Evolutionary conservation across 2,329 filamentous ascomycete genomes (phyloP).

Genomic region (Aspergillus udagawae): DNA sequence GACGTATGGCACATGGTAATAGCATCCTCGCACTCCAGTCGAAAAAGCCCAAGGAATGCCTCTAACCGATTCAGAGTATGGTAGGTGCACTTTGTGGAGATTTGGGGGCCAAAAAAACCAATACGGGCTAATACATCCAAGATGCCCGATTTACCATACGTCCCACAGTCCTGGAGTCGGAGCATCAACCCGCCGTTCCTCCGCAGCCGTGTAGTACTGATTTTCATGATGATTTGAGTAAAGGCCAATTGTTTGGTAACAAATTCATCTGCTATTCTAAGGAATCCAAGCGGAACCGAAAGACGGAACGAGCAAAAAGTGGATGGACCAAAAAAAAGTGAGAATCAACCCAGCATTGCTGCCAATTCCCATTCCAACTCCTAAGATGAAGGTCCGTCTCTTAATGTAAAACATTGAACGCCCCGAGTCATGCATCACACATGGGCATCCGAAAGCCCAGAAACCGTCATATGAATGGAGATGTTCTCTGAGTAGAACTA

Average conservation of each 20-base stretch:
- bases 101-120: background rate
- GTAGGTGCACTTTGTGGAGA: background rate
- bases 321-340: background rate
- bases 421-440: slow-evolving; percentile 2
- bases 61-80: too few species aligned
- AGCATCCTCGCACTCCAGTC: too few species aligned
- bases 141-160: background rate
- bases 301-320: background rate
- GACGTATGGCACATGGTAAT: background rate
- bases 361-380: background rate
- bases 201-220: background rate
- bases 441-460: background rate
- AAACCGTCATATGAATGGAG: background rate
- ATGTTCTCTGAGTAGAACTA: background rate
- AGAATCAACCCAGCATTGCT: background rate
- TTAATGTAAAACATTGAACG: background rate
- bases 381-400: background rate
- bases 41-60: background rate
- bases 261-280: background rate
- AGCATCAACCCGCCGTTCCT: background rate
- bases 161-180: background rate
- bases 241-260: background rate
- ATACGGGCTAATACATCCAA: background rate
- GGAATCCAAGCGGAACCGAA: background rate
- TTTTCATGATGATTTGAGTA: background rate